A percentile compares a stretch with the other conserved stretches of the same genome.
Conservation (phyloP, 371 early-diverging fungal species). For the Syncephalastrum monosporum region DNA sequence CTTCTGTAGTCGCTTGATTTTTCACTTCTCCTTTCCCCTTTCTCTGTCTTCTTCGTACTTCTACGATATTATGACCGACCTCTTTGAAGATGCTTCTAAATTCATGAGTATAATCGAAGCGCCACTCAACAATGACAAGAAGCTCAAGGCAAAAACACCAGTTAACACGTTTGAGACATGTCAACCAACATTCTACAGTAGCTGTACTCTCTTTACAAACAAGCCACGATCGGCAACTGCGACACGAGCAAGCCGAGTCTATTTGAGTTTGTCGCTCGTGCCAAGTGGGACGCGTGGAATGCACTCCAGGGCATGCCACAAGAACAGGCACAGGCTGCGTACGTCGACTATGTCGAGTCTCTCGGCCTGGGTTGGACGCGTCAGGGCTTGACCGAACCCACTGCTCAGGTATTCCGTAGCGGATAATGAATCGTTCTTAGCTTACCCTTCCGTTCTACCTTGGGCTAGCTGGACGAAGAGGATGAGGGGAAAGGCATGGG, state of each 20-base stretch:
- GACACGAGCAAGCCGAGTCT: constrained; percentile 34
- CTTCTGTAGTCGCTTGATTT: no score
- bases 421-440: not conserved
- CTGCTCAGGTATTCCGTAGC: no score
- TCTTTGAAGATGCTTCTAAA: constrained; percentile 39
- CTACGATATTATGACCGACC: not conserved
- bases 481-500: constrained; percentile 14
- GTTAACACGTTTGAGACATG: not conserved
- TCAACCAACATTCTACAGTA: constrained; percentile 10
- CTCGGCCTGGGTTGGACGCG: constrained; percentile 44
- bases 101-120: constrained; percentile 36
- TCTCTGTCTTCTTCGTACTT: no score
- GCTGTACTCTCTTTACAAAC: constrained; percentile 51
- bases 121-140: constrained; percentile 35
- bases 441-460: not conserved
- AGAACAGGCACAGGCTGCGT: constrained; percentile 28
- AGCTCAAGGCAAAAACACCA: constrained; percentile 29
- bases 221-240: constrained; percentile 45
- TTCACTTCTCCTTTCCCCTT: no score
- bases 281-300: constrained; percentile 56
- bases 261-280: constrained; percentile 48
- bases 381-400: constrained; percentile 15
- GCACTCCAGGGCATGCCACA: constrained; percentile 22
- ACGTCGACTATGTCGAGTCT: constrained; percentile 34
- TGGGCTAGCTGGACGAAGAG: constrained; percentile 3